phyloP scores from a whole-genome alignment of 2,329 filamentous ascomycete genomes.

The Penicillium sp. region DNA sequence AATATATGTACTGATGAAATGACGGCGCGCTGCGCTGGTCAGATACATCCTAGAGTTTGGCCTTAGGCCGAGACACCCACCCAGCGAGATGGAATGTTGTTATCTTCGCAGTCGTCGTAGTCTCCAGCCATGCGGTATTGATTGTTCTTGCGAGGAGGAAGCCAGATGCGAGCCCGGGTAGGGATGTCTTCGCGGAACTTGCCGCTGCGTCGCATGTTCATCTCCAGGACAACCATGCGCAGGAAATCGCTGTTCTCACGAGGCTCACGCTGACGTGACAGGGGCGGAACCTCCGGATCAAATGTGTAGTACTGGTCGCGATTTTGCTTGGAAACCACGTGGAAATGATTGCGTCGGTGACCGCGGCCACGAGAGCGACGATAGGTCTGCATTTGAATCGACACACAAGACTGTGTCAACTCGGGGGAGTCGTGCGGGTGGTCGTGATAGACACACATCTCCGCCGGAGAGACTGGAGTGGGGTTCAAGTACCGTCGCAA shows the following conservation, averaged over 20 bases:
- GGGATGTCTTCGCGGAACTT: slow-evolving; percentile 59
- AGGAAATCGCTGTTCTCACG: slow-evolving; percentile 66
- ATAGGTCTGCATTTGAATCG: slow-evolving; percentile 66
- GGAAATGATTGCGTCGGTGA: slow-evolving; percentile 30
- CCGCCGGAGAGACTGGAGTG: slow-evolving; percentile 47
- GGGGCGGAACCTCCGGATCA: slow-evolving; percentile 40
- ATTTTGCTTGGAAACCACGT: slow-evolving; percentile 46
- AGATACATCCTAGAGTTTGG: background rate
- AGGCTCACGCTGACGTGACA: slow-evolving; percentile 60
- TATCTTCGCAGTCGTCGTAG: slow-evolving; percentile 25
- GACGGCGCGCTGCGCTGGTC: slow-evolving; percentile 17
- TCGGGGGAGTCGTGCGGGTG: slow-evolving; percentile 36
- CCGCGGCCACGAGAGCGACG: slow-evolving; percentile 36
- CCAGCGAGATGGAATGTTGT: slow-evolving; percentile 24
- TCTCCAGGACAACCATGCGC: slow-evolving; percentile 64
- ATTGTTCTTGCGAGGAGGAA: slow-evolving; percentile 54
- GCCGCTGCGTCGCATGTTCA: slow-evolving; percentile 66
- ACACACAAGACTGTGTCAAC: slow-evolving; percentile 44
- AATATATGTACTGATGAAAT: slow-evolving; percentile 14
- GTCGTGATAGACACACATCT: slow-evolving; percentile 48
- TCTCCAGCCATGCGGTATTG: slow-evolving; percentile 18
- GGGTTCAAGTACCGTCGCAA: slow-evolving; percentile 64
- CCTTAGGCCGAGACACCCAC: slow-evolving; percentile 20
- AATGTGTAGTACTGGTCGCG: slow-evolving; percentile 38
- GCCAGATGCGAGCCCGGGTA: slow-evolving; percentile 60